These are phyloP conservation scores for Pseudevernia furfuracea DNA, from an alignment of 495 filamentous ascomycete genomes.

Conservation along the genomic window DNA sequence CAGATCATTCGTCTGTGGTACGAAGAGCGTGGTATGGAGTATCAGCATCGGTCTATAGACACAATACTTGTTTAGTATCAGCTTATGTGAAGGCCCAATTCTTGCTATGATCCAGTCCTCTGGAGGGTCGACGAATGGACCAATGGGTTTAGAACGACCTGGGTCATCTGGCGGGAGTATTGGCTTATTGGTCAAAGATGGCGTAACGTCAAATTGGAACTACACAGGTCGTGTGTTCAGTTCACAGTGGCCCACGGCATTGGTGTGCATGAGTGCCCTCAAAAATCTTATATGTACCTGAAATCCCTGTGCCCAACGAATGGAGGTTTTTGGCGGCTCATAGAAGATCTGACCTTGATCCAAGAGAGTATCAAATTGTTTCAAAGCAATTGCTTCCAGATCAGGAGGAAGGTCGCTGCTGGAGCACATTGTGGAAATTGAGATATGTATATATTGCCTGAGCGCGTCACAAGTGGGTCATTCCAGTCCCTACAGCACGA, in stretches of 20 bases:
- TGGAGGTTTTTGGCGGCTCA: neutral
- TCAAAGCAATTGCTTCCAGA: neutral
- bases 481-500: no score
- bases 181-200: constrained; percentile 20
- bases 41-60: constrained; percentile 24
- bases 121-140: constrained; percentile 22
- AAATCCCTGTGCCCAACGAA: neutral
- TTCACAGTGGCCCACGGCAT: neutral
- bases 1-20: constrained; percentile 31
- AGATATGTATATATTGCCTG: no score
- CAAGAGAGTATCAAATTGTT: neutral
- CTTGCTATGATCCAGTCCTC: constrained; percentile 21
- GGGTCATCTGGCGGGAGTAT: constrained; percentile 21
- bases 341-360: neutral
- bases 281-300: neutral
- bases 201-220: constrained; percentile 16
- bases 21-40: constrained; percentile 19
- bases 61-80: constrained; percentile 26
- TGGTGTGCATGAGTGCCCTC: neutral
- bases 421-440: neutral
- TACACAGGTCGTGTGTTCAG: neutral
- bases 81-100: constrained; percentile 18
- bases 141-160: constrained; percentile 17
- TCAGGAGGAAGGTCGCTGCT: neutral
- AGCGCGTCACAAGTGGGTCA: no score